Conservation (phyloP, 2,329 filamentous ascomycete species). For the Arthrobotrys iridis region DNA sequence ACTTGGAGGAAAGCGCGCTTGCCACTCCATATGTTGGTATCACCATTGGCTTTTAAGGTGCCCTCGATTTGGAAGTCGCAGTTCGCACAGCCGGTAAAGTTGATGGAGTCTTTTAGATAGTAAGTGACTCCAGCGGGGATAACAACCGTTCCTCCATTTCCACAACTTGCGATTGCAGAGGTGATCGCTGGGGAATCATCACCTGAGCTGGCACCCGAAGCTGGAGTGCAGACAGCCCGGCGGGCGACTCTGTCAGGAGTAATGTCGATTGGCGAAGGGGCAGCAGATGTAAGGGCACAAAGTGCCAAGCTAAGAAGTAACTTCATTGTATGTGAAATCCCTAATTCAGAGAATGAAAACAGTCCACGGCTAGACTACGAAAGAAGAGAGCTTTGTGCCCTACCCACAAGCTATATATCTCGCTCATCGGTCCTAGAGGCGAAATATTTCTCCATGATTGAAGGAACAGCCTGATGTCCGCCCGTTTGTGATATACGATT, state of each 20-base stretch:
- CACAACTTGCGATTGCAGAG: conserved; percentile 62
- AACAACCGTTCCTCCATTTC: conserved; percentile 64
- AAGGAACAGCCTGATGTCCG: conserved; percentile 17
- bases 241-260: conserved; percentile 20
- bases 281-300: conserved; percentile 14
- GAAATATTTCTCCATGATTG: conserved; percentile 45
- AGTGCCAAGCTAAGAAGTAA: conserved; percentile 15
- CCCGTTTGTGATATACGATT: conserved; percentile 9
- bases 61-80: conserved; percentile 66
- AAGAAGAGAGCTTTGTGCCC: background rate
- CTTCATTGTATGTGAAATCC: conserved; percentile 11
- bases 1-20: conserved; percentile 62
- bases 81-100: conserved; percentile 62
- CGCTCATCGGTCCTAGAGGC: background rate
- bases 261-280: conserved; percentile 15
- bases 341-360: background rate
- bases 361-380: background rate
- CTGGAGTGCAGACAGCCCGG: conserved; percentile 59
- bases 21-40: conserved; percentile 63
- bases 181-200: conserved; percentile 65
- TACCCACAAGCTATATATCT: background rate
- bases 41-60: conserved; percentile 61
- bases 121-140: conserved; percentile 63
- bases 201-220: conserved; percentile 57
- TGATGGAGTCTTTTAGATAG: conserved; percentile 63